Conservation (phyloP, 2,329 filamentous ascomycete genomes). For the Penicillium sp. region DNA sequence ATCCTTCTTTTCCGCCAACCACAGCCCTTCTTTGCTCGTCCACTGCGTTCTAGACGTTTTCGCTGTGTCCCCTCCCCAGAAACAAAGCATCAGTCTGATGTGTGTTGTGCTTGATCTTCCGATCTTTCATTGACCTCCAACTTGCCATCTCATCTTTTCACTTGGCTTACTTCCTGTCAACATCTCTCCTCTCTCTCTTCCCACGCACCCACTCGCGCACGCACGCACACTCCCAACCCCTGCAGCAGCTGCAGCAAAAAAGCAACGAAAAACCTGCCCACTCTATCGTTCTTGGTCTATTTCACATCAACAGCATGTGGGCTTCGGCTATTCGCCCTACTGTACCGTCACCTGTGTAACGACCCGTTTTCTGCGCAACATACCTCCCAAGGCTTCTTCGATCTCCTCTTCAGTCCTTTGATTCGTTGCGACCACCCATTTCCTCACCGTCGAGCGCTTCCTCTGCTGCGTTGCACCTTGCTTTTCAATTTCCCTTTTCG, state of each 20-base stretch:
- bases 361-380: constrained; percentile 34
- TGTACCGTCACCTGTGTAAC: constrained; percentile 39
- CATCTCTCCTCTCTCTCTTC: neutral
- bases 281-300: constrained; percentile 9
- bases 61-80: constrained; percentile 19
- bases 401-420: constrained; percentile 24
- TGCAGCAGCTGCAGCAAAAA: constrained; percentile 12
- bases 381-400: constrained; percentile 17
- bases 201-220: constrained; percentile 4
- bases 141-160: neutral
- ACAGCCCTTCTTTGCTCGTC: constrained; percentile 13
- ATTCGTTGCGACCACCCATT: constrained; percentile 20
- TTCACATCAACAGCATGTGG: constrained; percentile 37
- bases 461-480: constrained; percentile 21
- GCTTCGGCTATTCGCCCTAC: constrained; percentile 37
- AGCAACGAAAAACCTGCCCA: constrained; percentile 1
- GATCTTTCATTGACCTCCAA: constrained; percentile 7
- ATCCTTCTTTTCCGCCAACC: constrained; percentile 27
- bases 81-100: constrained; percentile 26
- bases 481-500: constrained; percentile 26
- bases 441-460: constrained; percentile 24
- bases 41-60: constrained; percentile 30
- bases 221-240: neutral
- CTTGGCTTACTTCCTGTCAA: constrained; percentile 15
- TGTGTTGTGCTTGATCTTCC: constrained; percentile 10